Base-by-base conservation (phyloP, 208 protist species). In the Herpetomonas tarakana region DNA sequence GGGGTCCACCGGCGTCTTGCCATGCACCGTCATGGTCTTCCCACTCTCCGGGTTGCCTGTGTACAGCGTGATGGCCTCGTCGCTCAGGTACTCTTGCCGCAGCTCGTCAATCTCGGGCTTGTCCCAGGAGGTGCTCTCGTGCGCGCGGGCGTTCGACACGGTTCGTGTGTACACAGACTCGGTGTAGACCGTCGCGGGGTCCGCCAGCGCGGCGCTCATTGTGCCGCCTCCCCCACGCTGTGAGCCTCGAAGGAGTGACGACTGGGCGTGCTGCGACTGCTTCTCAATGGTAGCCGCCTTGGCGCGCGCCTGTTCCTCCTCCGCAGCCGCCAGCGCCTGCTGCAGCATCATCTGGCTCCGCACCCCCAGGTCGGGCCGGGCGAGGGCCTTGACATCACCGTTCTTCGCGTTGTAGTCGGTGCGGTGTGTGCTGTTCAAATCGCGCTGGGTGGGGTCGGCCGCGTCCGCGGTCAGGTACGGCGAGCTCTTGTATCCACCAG, bases 11-110 rank as follows among this genome's bases (percentile, higher is more conserved):
- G 86, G 79, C 18, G 88, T 92, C 81, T 95, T 95, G 26, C 88
- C 88, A 61, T 88, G 85, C 44, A 95, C 85, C 27, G 68, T 78
- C 88, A 95, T 95, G 3, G 73, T 91, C 67, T 82, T 84, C 22
- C 81, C 81, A 9, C 78, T 90, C 44, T 75, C 29, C 9, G 86
- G 85, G 65, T 92, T 92, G 25, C 88, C 88, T 2, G 85, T 92
- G 62, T 92, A 95, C 25, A 95, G 64, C 11, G 88, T 95, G 53
- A 95, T 87, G 9, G 88, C 74, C 63, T 84, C 86, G 21, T 95
- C 88, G 18, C 61, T 65, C 18, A 90, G 74, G 66, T 95, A 92
- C 26, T 87, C 82, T 9, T 81, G 58, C 25, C 59, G 50, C 27
- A 94, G 71, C 47, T 69, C 52, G 55, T 87, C 69, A 25, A 94